phyloP scores from a whole-genome alignment of 2,329 filamentous ascomycete species.

The Neopestalotiopsis rosae region DNA sequence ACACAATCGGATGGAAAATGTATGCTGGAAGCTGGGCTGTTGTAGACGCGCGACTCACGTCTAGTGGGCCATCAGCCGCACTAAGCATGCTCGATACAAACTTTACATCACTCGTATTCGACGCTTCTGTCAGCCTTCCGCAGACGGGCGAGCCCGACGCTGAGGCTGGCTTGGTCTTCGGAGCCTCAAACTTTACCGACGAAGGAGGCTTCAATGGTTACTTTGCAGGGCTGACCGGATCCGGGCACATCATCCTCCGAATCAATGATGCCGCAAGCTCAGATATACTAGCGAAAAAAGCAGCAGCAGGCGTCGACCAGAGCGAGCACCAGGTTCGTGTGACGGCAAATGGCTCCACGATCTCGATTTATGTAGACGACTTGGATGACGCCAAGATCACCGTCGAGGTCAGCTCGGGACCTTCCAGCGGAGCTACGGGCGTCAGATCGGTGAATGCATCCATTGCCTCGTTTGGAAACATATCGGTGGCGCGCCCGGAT shows the following conservation, averaged over 20 bases:
- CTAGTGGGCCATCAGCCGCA: constrained; percentile 23
- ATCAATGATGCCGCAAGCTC: not conserved
- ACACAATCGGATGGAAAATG: constrained; percentile 43
- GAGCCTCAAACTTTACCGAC: not conserved
- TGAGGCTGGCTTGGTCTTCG: constrained; percentile 12
- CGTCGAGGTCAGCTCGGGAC: not conserved
- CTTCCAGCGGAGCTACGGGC: not conserved
- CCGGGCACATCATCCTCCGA: not conserved
- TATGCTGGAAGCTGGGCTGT: constrained; percentile 33
- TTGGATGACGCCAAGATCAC: constrained; percentile 6
- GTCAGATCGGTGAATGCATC: constrained; percentile 3
- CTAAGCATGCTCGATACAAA: constrained; percentile 42
- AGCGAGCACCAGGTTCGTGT: constrained; percentile 2
- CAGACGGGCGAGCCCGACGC: not conserved
- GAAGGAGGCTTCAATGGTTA: not conserved
- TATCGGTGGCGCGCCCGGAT: not conserved
- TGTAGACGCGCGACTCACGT: constrained; percentile 32
- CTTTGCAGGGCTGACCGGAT: constrained; percentile 3
- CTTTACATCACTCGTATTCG: constrained; percentile 39
- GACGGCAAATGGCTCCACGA: not conserved
- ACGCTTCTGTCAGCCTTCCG: constrained; percentile 27
- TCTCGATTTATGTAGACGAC: constrained; percentile 7
- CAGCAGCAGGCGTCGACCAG: not conserved
- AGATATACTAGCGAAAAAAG: not conserved
- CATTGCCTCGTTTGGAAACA: constrained; percentile 5